Evolutionary conservation across 140 eudicot genomes (phyloP).

Genomic region (Eryngium alpinum): DNA sequence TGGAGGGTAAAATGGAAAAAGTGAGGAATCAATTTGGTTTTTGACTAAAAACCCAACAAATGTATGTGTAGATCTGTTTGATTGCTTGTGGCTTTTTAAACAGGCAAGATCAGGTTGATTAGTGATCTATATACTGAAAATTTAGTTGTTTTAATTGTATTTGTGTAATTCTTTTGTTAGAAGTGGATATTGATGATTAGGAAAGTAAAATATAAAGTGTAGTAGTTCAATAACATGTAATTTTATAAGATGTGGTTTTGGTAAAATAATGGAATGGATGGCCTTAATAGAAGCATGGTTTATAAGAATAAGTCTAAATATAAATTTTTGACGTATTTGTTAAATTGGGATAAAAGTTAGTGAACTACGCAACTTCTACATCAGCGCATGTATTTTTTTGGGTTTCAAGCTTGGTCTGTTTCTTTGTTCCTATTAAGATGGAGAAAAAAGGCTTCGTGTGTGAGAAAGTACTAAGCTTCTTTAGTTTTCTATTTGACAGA

Average conservation of each 20-base stretch:
- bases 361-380: neutral
- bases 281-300: neutral
- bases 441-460: neutral
- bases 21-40: too few species aligned
- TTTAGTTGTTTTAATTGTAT: conserved; percentile 1
- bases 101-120: conserved; percentile 20
- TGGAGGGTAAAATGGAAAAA: too few species aligned
- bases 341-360: neutral
- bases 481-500: too few species aligned
- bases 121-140: conserved; percentile 7
- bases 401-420: neutral
- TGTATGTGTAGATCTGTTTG: conserved; percentile 39
- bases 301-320: neutral
- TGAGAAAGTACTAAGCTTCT: too few species aligned
- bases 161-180: neutral
- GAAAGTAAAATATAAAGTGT: neutral
- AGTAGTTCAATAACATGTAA: neutral
- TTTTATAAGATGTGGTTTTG: neutral
- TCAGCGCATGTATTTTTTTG: neutral
- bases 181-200: neutral
- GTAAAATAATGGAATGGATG: neutral
- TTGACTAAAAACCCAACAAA: too few species aligned
- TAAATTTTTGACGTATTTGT: neutral
- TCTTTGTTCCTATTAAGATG: neutral
- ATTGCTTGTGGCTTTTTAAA: conserved; percentile 16